These are phyloP conservation scores for Evernia prunastri DNA, from an alignment of 495 filamentous ascomycete genomes.

Conservation along the genomic window DNA sequence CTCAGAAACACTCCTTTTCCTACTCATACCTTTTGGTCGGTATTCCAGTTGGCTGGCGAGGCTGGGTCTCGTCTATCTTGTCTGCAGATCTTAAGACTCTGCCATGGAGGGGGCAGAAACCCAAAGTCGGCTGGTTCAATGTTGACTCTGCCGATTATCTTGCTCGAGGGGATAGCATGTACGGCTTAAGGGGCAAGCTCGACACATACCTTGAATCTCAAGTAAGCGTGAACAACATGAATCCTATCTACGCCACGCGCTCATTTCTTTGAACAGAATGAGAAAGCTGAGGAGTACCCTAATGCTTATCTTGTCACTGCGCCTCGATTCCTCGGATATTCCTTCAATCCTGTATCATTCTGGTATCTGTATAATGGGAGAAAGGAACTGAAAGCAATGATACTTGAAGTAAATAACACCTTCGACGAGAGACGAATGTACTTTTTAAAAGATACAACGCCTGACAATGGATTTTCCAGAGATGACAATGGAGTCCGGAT, in stretches of 20 bases:
- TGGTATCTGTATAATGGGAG: slow-evolving; percentile 67
- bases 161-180: slow-evolving; percentile 39
- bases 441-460: slow-evolving; percentile 20
- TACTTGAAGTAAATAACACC: slow-evolving; percentile 75
- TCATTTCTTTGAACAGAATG: slow-evolving; percentile 17
- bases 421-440: slow-evolving; percentile 60
- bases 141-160: slow-evolving; percentile 56
- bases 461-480: background rate
- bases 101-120: slow-evolving; percentile 1
- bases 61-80: slow-evolving; percentile 46
- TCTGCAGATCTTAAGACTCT: slow-evolving; percentile 37
- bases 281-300: slow-evolving; percentile 32
- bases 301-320: slow-evolving; percentile 65
- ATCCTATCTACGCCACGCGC: background rate
- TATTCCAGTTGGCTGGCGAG: slow-evolving; percentile 56
- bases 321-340: slow-evolving; percentile 61
- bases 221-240: slow-evolving; percentile 14
- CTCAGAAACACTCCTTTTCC: slow-evolving; percentile 55
- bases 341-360: slow-evolving; percentile 71
- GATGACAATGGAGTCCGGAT: background rate
- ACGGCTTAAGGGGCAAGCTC: slow-evolving; percentile 52
- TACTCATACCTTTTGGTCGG: slow-evolving; percentile 63
- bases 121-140: slow-evolving; percentile 45
- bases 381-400: slow-evolving; percentile 55
- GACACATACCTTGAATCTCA: slow-evolving; percentile 45